Evolutionary conservation across 345 rosid genomes (phyloP).

Genomic region (Trapa bicornis): DNA sequence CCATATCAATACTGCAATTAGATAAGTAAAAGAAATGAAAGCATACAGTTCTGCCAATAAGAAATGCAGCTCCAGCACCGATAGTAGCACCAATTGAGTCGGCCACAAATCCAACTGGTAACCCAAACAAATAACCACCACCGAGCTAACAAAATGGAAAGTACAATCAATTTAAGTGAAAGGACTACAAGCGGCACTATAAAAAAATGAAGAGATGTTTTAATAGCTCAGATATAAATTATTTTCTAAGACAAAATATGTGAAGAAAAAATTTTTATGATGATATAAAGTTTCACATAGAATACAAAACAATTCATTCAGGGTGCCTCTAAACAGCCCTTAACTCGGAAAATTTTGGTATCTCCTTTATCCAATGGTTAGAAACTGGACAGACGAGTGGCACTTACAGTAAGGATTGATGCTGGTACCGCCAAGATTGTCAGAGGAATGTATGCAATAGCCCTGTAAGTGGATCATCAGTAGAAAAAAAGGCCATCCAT

Average conservation of each 20-base stretch:
- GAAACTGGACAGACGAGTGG: neutral
- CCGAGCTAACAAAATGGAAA: conserved; percentile 54
- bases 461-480: conserved; percentile 34
- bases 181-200: neutral
- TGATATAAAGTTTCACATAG: neutral
- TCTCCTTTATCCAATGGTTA: neutral
- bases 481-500: conserved; percentile 8
- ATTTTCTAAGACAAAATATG: neutral
- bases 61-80: conserved; percentile 93
- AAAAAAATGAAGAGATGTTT: neutral
- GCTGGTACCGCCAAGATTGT: conserved; percentile 99
- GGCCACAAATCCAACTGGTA: conserved; percentile 83
- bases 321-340: neutral
- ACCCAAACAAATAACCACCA: conserved; percentile 95
- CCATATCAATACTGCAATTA: neutral
- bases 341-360: neutral
- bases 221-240: neutral
- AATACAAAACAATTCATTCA: neutral
- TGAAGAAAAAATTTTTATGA: neutral
- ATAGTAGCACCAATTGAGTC: conserved; percentile 90
- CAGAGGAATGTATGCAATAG: conserved; percentile 91
- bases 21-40: neutral
- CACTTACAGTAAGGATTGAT: conserved; percentile 85
- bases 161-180: conserved; percentile 2
- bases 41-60: conserved; percentile 81